A percentile compares a stretch with the other conserved stretches of the same genome.
Conservation (phyloP, 78 protist species). For the Monosiga brevicollis region DNA sequence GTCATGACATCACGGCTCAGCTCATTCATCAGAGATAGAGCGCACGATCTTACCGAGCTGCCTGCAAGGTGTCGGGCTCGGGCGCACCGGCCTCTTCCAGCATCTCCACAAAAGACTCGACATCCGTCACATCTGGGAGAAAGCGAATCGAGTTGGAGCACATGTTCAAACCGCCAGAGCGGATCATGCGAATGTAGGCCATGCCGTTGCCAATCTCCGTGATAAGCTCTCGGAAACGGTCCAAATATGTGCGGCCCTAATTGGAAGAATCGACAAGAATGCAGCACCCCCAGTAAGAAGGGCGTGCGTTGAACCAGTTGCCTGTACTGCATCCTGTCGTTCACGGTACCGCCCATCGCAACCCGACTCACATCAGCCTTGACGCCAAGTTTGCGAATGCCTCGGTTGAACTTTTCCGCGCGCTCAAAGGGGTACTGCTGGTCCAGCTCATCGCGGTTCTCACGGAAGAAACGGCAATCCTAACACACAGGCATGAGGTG, state of each 20-base stretch:
- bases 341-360: too few relatives aligned
- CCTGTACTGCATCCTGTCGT: too few relatives aligned
- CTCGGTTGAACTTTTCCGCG: constrained; percentile 67
- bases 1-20: too few relatives aligned
- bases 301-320: too few relatives aligned
- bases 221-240: constrained; percentile 79
- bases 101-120: constrained; percentile 61
- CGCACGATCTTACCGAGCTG: constrained; percentile 12
- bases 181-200: constrained; percentile 88
- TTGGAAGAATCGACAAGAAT: too few relatives aligned
- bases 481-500: too few relatives aligned
- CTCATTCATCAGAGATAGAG: background rate
- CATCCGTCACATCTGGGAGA: constrained; percentile 70
- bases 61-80: constrained; percentile 31
- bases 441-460: background rate
- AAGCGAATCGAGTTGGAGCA: constrained; percentile 54
- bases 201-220: constrained; percentile 90
- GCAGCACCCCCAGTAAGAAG: too few relatives aligned
- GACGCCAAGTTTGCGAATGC: constrained; percentile 69
- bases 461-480: background rate
- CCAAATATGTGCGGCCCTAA: constrained; percentile 61
- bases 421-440: constrained; percentile 65
- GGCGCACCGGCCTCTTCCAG: constrained; percentile 16
- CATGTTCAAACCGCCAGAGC: constrained; percentile 75
- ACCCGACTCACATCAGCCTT: too few relatives aligned